These are phyloP conservation scores for Rhodosporidiobolus odoratus DNA, from an alignment of 768 basidiomycete genomes.

Conservation along the genomic window DNA sequence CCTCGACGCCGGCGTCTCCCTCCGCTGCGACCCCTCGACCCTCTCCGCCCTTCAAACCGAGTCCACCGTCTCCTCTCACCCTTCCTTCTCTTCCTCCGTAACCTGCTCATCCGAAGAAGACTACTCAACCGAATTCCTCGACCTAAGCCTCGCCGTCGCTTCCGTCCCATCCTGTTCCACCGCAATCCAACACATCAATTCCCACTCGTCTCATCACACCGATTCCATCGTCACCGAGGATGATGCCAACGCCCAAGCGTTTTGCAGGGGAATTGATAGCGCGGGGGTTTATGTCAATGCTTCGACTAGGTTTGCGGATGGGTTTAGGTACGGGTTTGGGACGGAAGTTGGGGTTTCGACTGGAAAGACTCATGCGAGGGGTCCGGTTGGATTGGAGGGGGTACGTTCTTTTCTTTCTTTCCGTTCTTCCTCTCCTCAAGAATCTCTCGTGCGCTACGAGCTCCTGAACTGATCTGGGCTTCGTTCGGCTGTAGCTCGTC, in stretches of 20 bases:
- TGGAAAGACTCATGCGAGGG: constrained; percentile 89
- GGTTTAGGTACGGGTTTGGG: constrained; percentile 92
- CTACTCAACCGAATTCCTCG: constrained; percentile 83
- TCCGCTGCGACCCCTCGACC: constrained; percentile 70
- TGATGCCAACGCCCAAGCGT: constrained; percentile 56
- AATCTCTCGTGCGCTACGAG: too few relatives aligned
- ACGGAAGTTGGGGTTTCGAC: constrained; percentile 98
- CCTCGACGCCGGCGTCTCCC: constrained; percentile 60
- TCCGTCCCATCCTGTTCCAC: constrained; percentile 63
- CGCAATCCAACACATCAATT: constrained; percentile 85
- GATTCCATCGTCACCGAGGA: constrained; percentile 86
- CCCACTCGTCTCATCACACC: constrained; percentile 90
- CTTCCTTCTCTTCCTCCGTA: constrained; percentile 48
- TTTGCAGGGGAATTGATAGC: constrained; percentile 82
- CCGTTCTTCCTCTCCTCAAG: background rate
- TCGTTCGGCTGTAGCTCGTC: constrained; percentile 58
- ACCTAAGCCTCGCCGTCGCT: constrained; percentile 73
- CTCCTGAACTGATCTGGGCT: too few relatives aligned
- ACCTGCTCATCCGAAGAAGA: constrained; percentile 56
- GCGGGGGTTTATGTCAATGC: constrained; percentile 93
- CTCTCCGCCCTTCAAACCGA: constrained; percentile 55
- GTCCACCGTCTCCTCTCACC: constrained; percentile 36
- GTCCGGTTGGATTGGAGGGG: constrained; percentile 73
- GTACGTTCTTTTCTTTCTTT: constrained; percentile 20
- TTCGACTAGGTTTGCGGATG: constrained; percentile 92